Evolutionary conservation across 148 eudicot species (phyloP), one percentile per base, ranked within the genome.

Genomic region (Rhododendron kiyosumense): DNA sequence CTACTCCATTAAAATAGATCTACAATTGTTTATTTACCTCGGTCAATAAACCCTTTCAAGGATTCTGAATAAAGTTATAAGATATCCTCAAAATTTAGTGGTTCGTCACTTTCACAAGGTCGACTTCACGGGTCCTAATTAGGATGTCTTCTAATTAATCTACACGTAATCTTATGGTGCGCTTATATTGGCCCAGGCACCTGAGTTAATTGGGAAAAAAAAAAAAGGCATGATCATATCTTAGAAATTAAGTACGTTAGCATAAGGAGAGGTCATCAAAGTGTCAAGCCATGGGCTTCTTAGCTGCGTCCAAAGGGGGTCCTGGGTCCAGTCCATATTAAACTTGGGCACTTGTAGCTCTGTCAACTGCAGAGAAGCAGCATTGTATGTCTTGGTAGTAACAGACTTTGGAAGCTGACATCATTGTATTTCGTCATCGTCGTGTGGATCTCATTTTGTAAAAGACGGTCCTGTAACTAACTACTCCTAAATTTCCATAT

Each of bases 261-360:
- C 83, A 82, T 81, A 84, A 61, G 89, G 14, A 67, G 34, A 87
- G 7, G 88, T 77, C n/a, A 89, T 77, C 20, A 89, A 30, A 86
- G 86, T 90, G 17, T 96, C 95, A 13, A 96, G 90, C 98, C 98
- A 96, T 73, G 98, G 97, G 92, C 98, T 95, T 2, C 86, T 36
- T 8, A 89, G 81, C 43, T 86, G 90, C 15, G 89, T 36, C 90
- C 91, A 90, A 67, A 84, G 49, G 1, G 93, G 85, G 85, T 94
- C 99, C 85, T 91, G 98, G 61, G 85, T 88, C 94, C 93, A 93
- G 78, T 94, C 96, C 89, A 87, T 54, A 81, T 4, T 81, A 49
- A 52, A 11, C 59, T 88, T 93, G 28, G 96, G 94, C 77, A 96
- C 83, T 87, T 93, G 93, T n/a, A 96, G 94, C 78, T 93, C 92